These are phyloP conservation scores for Diutina sp. DNA, from an alignment of 1,139 yeast species.

Conservation along the genomic window DNA sequence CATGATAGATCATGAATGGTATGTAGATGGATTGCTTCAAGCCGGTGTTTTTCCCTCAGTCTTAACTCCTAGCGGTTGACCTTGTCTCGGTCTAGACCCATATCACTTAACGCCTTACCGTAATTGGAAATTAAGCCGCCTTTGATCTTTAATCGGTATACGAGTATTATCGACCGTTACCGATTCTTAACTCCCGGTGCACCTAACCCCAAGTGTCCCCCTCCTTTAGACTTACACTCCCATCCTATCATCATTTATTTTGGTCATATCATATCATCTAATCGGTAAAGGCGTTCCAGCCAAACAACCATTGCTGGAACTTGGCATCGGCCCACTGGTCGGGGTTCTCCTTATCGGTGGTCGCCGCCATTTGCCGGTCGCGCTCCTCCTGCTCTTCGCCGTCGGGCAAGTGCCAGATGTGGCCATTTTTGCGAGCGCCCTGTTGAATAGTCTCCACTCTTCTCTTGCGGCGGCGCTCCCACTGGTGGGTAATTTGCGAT, in stretches of 20 bases:
- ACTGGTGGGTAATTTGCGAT: background rate
- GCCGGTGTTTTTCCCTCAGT: too few relatives aligned
- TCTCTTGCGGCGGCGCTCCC: background rate
- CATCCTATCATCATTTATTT: background rate
- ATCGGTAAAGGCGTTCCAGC: background rate
- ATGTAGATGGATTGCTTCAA: too few relatives aligned
- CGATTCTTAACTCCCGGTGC: too few relatives aligned
- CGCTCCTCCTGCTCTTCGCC: slow-evolving; percentile 3
- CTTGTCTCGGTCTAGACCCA: too few relatives aligned
- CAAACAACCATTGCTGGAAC: slow-evolving; percentile 1
- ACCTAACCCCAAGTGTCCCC: too few relatives aligned
- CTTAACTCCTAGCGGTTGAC: too few relatives aligned
- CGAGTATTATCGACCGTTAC: too few relatives aligned
- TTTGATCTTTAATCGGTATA: too few relatives aligned
- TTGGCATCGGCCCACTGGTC: background rate
- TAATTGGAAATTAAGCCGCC: too few relatives aligned
- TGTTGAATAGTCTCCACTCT: background rate
- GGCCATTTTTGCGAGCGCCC: slow-evolving; percentile 2
- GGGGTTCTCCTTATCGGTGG: background rate
- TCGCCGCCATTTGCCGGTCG: background rate
- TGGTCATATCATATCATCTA: background rate
- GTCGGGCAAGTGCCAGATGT: slow-evolving; percentile 3
- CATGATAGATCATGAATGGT: too few relatives aligned
- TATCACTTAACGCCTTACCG: too few relatives aligned
- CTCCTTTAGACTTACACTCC: too few relatives aligned